Conservation (phyloP, 202 grass and related monocot species). For the Musa balbisiana region DNA sequence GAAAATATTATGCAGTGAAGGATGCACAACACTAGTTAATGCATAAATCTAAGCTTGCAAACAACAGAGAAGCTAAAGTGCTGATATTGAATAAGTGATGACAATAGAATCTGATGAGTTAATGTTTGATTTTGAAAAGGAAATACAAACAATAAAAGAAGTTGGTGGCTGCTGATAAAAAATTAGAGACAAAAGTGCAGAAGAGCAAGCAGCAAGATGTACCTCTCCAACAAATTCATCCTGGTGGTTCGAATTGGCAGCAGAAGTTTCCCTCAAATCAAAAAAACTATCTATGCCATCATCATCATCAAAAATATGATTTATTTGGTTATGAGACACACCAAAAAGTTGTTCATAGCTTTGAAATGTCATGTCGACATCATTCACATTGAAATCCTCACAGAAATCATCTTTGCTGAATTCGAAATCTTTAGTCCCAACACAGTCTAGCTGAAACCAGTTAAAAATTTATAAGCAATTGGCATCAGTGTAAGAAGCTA, state of each 20-base stretch:
- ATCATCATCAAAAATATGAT: slow-evolving; percentile 4
- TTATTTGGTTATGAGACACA: not conserved
- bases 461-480: not conserved
- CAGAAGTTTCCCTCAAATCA: not conserved
- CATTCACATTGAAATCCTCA: slow-evolving; percentile 15
- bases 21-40: no score
- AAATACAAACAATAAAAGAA: no score
- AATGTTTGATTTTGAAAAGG: no score
- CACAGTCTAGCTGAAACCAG: not conserved
- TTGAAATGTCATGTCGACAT: slow-evolving; percentile 12
- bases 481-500: not conserved
- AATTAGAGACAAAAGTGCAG: no score
- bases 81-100: no score
- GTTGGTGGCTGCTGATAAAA: not conserved
- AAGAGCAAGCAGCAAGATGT: not conserved
- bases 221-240: slow-evolving; percentile 1
- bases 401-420: slow-evolving; percentile 8
- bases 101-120: no score
- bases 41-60: no score
- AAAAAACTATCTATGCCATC: slow-evolving; percentile 1
- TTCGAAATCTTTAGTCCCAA: not conserved
- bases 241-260: slow-evolving; percentile 3
- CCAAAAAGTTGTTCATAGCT: slow-evolving; percentile 17
- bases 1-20: no score
- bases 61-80: no score